A percentile compares a stretch with the other conserved stretches of the same genome.
These are phyloP conservation scores for Fomitopsis pinicola DNA, from an alignment of 1,284 basidiomycete genomes.

Conservation along the genomic window DNA sequence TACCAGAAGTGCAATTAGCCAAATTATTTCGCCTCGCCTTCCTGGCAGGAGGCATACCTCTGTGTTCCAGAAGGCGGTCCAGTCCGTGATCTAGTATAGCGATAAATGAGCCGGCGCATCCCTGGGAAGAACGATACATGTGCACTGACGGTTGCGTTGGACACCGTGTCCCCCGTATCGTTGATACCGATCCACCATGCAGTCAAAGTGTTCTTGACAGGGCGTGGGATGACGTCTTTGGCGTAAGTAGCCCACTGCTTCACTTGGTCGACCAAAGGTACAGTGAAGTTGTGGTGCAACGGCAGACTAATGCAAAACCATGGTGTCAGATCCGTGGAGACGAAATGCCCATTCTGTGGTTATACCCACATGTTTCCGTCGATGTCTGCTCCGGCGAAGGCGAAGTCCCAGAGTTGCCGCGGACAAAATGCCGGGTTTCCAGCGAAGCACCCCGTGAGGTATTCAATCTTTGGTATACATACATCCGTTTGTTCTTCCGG, in stretches of 20 bases:
- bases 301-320: neutral
- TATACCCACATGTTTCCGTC: neutral
- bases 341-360: neutral
- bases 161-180: neutral
- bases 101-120: neutral
- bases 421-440: neutral
- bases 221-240: neutral
- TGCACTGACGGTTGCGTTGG: neutral
- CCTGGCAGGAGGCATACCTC: neutral
- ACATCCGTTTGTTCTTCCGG: no score
- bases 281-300: neutral
- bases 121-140: neutral
- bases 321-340: neutral
- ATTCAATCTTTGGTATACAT: neutral
- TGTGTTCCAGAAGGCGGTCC: neutral
- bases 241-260: neutral
- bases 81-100: neutral
- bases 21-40: neutral
- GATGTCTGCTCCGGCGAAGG: neutral
- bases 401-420: neutral
- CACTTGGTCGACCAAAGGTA: neutral
- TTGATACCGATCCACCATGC: neutral
- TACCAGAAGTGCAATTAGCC: neutral
- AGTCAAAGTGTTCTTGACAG: neutral
- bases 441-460: neutral